Base-by-base conservation (phyloP, 176 grass and related monocot genomes). In the Pontederia crassipes region DNA sequence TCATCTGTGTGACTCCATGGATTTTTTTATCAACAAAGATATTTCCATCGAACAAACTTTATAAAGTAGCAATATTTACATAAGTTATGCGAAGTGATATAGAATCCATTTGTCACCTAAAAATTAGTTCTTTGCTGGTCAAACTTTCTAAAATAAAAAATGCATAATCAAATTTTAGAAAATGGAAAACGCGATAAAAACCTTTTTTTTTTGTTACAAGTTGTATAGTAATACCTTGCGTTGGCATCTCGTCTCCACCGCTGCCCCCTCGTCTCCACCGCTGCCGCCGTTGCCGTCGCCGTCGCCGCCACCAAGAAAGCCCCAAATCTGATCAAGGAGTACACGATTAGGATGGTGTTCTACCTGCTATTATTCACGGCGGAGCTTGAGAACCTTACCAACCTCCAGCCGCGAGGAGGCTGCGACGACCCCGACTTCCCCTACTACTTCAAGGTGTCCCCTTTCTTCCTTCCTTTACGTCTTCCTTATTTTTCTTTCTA, bases 391-490 rank as follows among this genome's bases (percentile, higher is more conserved):
- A 75, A 72, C 62, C 86, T 95, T 51, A 82, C 80, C 78, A 67
- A 95, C 57, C 72, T 95, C 77, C 83, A 85, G 72, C 91, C 80
- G 15, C 28, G 11, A 48, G 53, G 47, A 58, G 91, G 86, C 56
- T 87, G 83, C 69, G 80, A 84, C 69, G 91, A 95, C 61, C 91
- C 86, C 58, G 65, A 55, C 64, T 83, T 70, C 78, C 61, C 82
- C 26, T 95, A 90, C 86, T 84, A 89, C 80, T 86, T 95, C 57
- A 87, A 95, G 86, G 91, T 57, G 8, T 40, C 14, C 40, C 26
- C 24, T 10, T 29, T 52, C 18, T 47, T 61, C 28, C 24, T 18
- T 11, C 9, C 62, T 49, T 17, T 4, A 52, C 24, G 28, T 47
- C 14, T 64, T 26, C 9, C 17, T 69, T 40, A 7, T 7, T 7